Evolutionary conservation across 495 filamentous ascomycete genomes (phyloP).

Genomic region (Aspergillus haitiensis): DNA sequence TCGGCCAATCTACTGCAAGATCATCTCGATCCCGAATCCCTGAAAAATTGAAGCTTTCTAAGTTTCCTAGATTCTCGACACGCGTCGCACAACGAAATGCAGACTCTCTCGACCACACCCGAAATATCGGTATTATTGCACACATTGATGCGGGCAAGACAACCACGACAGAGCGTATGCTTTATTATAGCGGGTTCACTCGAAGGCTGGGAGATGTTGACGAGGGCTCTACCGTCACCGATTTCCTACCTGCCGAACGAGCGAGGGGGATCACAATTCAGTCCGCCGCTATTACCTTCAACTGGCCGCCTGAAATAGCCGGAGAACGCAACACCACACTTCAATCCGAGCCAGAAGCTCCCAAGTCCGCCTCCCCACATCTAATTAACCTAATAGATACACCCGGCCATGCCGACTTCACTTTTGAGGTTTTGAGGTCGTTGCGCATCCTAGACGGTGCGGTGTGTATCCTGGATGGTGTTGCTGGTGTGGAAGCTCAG

Average conservation of each 20-base stretch:
- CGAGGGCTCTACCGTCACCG: conserved; percentile 94
- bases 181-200: conserved; percentile 93
- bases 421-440: conserved; percentile 94
- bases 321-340: conserved; percentile 21
- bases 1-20: conserved; percentile 4
- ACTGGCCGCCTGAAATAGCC: conserved; percentile 65
- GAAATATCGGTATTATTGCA: conserved; percentile 98
- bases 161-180: conserved; percentile 98
- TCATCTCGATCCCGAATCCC: not conserved
- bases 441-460: conserved; percentile 92
- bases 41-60: conserved; percentile 9
- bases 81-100: conserved; percentile 25
- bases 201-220: conserved; percentile 94
- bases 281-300: conserved; percentile 92
- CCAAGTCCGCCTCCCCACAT: conserved; percentile 51
- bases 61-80: conserved; percentile 32
- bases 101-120: conserved; percentile 56
- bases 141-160: conserved; percentile 99
- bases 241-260: conserved; percentile 94
- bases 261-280: conserved; percentile 96
- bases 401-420: conserved; percentile 96
- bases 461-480: conserved; percentile 92
- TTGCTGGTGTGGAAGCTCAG: conserved; percentile 96
- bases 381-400: conserved; percentile 96
- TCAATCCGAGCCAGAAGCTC: conserved; percentile 24